These are phyloP conservation scores for Biancaea sappan DNA, from an alignment of 306 rosid species.

Conservation along the genomic window DNA sequence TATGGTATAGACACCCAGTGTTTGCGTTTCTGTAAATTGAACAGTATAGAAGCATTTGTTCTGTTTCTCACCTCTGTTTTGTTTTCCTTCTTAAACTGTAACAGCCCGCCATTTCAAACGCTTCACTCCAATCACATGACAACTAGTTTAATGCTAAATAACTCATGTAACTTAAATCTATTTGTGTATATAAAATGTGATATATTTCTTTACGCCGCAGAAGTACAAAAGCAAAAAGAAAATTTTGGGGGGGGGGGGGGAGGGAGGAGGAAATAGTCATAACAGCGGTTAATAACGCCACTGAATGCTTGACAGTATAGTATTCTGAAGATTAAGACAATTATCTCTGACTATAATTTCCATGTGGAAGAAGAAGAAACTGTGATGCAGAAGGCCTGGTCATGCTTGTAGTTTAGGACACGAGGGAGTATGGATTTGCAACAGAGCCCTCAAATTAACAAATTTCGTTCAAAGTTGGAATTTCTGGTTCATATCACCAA, in stretches of 20 bases:
- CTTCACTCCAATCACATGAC: neutral
- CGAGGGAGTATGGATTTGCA: slow-evolving; percentile 54
- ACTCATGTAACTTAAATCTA: neutral
- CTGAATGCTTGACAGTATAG: neutral
- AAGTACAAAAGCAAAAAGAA: neutral
- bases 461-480: slow-evolving; percentile 28
- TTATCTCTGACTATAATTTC: neutral
- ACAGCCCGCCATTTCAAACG: neutral
- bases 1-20: too few relatives aligned
- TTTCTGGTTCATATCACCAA: slow-evolving; percentile 1
- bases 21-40: too few relatives aligned
- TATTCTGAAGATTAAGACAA: neutral
- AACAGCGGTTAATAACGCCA: neutral
- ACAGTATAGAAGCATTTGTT: too few relatives aligned
- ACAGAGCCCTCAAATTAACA: slow-evolving; percentile 62
- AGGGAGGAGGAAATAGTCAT: too few relatives aligned
- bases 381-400: slow-evolving; percentile 31
- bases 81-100: too few relatives aligned
- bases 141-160: neutral
- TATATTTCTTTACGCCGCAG: neutral
- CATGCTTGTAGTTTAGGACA: slow-evolving; percentile 79
- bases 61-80: too few relatives aligned
- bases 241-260: too few relatives aligned
- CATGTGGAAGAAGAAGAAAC: neutral
- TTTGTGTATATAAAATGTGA: neutral